Evolutionary conservation across 1,284 basidiomycete species (phyloP).

Genomic region (Melanopsichium pennsylvanicum): DNA sequence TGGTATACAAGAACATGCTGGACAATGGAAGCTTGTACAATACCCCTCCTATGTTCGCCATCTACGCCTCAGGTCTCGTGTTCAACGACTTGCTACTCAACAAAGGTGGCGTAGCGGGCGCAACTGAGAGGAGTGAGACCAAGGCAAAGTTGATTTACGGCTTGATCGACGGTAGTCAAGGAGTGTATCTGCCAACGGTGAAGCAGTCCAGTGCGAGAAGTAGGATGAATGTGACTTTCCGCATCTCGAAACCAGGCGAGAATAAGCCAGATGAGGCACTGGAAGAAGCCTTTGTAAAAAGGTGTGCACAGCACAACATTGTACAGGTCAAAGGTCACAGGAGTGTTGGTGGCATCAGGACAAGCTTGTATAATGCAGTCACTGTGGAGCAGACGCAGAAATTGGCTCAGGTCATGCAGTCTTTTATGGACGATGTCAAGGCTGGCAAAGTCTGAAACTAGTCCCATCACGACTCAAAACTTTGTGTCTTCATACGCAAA

Average conservation of each 20-base stretch:
- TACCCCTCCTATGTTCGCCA: slow-evolving; percentile 89
- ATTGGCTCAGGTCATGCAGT: slow-evolving; percentile 69
- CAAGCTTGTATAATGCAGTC: slow-evolving; percentile 94
- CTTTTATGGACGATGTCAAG: slow-evolving; percentile 60
- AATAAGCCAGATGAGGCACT: slow-evolving; percentile 50
- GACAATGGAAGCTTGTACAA: slow-evolving; percentile 88
- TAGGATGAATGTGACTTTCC: slow-evolving; percentile 65
- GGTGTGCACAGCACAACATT: slow-evolving; percentile 51
- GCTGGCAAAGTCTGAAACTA: slow-evolving; percentile 21
- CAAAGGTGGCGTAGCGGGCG: slow-evolving; percentile 74
- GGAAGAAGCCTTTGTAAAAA: slow-evolving; percentile 56
- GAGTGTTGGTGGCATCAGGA: slow-evolving; percentile 73
- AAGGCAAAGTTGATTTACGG: slow-evolving; percentile 56
- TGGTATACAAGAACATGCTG: slow-evolving; percentile 85
- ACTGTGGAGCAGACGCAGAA: slow-evolving; percentile 76
- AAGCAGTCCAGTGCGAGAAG: slow-evolving; percentile 53
- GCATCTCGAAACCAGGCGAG: slow-evolving; percentile 41
- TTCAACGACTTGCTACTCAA: slow-evolving; percentile 73
- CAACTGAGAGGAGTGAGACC: slow-evolving; percentile 41
- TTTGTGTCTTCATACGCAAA: no score
- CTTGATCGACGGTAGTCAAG: slow-evolving; percentile 48
- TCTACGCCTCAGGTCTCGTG: slow-evolving; percentile 90
- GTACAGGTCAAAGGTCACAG: slow-evolving; percentile 59
- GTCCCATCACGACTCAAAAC: no score
- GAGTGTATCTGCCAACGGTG: slow-evolving; percentile 54